phyloP scores from a whole-genome alignment of 257 asterid species.

The Striga asiatica region DNA sequence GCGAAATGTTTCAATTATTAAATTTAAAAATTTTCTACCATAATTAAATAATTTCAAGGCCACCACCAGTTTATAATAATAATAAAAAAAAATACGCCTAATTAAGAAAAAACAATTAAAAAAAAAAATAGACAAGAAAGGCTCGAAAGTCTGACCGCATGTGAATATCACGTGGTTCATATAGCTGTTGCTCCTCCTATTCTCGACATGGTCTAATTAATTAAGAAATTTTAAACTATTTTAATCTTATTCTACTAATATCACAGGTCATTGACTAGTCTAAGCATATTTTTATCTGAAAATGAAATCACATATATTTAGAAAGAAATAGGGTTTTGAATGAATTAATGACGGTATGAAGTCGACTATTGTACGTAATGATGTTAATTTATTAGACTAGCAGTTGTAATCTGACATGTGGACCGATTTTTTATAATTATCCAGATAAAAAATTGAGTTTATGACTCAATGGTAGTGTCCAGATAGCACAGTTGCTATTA shows the following conservation, averaged over 20 bases:
- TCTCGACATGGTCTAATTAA: constrained; percentile 20
- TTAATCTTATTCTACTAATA: not conserved
- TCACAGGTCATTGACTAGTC: constrained; percentile 1
- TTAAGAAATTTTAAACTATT: not conserved
- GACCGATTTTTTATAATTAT: no score
- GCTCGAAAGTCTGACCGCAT: constrained; percentile 40
- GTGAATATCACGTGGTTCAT: constrained; percentile 49
- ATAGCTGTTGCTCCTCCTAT: constrained; percentile 18
- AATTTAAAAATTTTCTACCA: not conserved
- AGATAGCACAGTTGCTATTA: no score
- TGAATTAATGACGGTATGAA: no score
- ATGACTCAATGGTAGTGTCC: no score
- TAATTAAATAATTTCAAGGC: not conserved
- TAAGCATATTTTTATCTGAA: no score
- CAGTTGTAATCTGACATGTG: no score
- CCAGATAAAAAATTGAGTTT: no score
- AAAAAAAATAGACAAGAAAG: constrained; percentile 29
- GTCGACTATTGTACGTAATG: no score
- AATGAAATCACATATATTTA: no score
- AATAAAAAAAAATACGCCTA: no score
- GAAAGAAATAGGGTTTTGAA: no score
- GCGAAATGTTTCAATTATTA: constrained; percentile 12
- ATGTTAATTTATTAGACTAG: no score
- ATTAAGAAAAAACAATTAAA: not conserved
- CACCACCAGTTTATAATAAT: not conserved